Base-by-base conservation (phyloP, 768 basidiomycete species). In the Lepiota venenata region DNA sequence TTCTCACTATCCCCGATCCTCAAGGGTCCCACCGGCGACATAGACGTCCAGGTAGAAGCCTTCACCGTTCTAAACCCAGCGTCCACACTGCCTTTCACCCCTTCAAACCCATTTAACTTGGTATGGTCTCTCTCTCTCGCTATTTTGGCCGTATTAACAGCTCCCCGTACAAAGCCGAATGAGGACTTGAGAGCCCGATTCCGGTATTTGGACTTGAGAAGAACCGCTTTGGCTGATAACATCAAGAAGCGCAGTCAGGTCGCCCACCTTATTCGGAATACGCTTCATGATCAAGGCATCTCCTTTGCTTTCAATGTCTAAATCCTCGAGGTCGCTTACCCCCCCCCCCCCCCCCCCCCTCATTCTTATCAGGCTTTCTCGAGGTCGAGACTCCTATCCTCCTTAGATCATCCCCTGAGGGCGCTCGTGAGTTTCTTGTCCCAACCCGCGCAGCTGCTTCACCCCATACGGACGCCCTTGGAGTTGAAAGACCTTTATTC, bases 331-430 rank as follows among this genome's bases (percentile, higher is more conserved):
- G 47, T 22, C 12, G 22, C 37, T 47, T 9, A 32, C 35, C 15
- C 51, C 36, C 41, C 36, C 56, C 53, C 49, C 51, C 53, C 49
- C 51, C 53, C 29, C 52, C 54, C 60, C 52, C 47, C 45, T 43
- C 55, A 32, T 8, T 32, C 4, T 7, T 4, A 62, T 51, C 61
- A 97, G 95, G 81, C 63, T 98, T 98, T 69, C 76, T 84, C 50
- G 95, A 97, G 67, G 90, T 98, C 29, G 95, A 98, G 69, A 98
- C 95, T 0, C 95, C 95, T 22, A 78, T 93, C 50, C 78, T 98
- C 18, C 79, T 98, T 25, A 86, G 89, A 65, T 96, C 94, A 7
- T 89, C 93, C 2, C 93, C 93, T 18, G 95, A 98, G 73, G 94
- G 94, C 27, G 95, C 94, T 1, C 80, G 94, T 60, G 94, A 98